Percentiles rank a stretch among this genome's conserved stretches.
Evolutionary conservation across 257 asterid species (phyloP).

Genomic region (Leptodermis oblonga): DNA sequence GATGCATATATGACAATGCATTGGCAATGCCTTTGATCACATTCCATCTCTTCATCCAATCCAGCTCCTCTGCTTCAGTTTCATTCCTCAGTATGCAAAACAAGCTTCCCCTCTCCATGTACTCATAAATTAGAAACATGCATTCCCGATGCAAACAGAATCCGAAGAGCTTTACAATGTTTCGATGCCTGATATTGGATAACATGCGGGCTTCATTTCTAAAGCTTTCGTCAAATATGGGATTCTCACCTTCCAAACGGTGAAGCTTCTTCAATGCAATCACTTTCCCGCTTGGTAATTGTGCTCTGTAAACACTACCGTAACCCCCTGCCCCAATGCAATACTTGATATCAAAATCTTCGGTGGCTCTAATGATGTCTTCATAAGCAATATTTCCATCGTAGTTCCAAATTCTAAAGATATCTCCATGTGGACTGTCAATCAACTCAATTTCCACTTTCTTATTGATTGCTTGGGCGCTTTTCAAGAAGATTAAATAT

Average conservation of each 20-base stretch:
- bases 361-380: conserved; percentile 6
- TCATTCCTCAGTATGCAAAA: conserved; percentile 5
- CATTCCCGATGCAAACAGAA: conserved; percentile 2
- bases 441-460: background rate
- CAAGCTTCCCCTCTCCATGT: conserved; percentile 17
- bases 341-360: conserved; percentile 6
- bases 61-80: conserved; percentile 1
- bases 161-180: conserved; percentile 3
- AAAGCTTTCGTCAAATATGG: background rate
- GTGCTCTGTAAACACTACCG: conserved; percentile 1
- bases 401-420: conserved; percentile 6
- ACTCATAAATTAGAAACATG: conserved; percentile 10
- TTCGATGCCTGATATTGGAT: conserved; percentile 6
- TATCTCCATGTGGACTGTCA: background rate
- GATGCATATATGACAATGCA: conserved; percentile 11
- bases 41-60: conserved; percentile 7
- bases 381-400: conserved; percentile 2
- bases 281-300: background rate
- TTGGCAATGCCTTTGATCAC: conserved; percentile 6
- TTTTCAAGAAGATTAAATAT: background rate
- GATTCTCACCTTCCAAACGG: background rate
- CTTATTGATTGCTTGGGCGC: too few species aligned
- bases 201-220: conserved; percentile 6
- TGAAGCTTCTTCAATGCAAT: conserved; percentile 6
- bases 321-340: conserved; percentile 13